Evolutionary conservation across 2,329 filamentous ascomycete species (phyloP).

Genomic region (Lasiodiplodia theobromae): DNA sequence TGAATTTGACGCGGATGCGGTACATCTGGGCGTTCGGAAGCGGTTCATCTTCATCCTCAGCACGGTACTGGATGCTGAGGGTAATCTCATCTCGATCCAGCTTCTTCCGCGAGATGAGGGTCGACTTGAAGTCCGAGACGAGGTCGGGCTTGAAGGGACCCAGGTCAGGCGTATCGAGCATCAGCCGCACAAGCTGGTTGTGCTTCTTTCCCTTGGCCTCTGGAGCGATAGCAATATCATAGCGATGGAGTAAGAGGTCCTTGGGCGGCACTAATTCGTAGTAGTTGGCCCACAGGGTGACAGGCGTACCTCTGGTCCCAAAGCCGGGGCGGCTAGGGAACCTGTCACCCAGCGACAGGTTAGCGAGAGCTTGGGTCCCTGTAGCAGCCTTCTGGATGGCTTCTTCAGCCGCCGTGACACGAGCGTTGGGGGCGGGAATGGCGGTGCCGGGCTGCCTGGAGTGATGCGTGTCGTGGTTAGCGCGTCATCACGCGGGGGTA

Average conservation of each 20-base stretch:
- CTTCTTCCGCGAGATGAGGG: slow-evolving; percentile 9
- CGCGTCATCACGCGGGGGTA: not conserved
- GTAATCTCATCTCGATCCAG: slow-evolving; percentile 20
- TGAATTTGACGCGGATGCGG: slow-evolving; percentile 34
- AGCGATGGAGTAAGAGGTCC: slow-evolving; percentile 36
- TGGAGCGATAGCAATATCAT: slow-evolving; percentile 37
- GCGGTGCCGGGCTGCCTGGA: not conserved
- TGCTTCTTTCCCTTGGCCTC: slow-evolving; percentile 51
- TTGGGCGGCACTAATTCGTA: slow-evolving; percentile 38
- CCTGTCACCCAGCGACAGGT: slow-evolving; percentile 31
- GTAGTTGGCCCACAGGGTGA: slow-evolving; percentile 52
- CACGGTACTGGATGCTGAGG: slow-evolving; percentile 39
- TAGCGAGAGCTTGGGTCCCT: slow-evolving; percentile 35
- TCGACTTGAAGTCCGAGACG: slow-evolving; percentile 22
- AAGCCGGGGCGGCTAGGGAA: slow-evolving; percentile 40
- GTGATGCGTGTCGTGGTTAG: slow-evolving; percentile 4
- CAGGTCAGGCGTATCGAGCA: slow-evolving; percentile 44
- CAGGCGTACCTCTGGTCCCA: slow-evolving; percentile 46
- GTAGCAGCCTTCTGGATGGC: slow-evolving; percentile 40
- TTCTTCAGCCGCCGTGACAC: slow-evolving; percentile 32
- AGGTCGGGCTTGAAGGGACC: not conserved
- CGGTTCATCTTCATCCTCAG: slow-evolving; percentile 35
- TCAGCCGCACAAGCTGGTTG: slow-evolving; percentile 57
- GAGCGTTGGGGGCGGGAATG: slow-evolving; percentile 17
- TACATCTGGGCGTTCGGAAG: slow-evolving; percentile 32